Base-by-base conservation (phyloP, 352 stramenopile genomes). In the Phytophthora podocarpi region DNA sequence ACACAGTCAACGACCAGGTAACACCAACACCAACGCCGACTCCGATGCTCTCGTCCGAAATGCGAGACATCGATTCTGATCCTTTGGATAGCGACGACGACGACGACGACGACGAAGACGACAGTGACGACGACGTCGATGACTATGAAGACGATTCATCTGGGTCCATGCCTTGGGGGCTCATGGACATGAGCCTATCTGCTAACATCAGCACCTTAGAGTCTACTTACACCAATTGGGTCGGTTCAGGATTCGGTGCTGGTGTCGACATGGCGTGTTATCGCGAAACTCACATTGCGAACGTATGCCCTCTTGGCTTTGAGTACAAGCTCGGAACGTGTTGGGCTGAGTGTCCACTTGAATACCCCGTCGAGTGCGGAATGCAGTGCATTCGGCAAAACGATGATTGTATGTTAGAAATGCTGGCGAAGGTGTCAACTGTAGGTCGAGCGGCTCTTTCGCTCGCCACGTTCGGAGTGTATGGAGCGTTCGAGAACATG, bases 321-420 rank as follows among this genome's bases (percentile, higher is more conserved):
- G 58, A 75, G 24, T 74, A 82, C 57, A 82, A 80, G 5, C 41
- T 87, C 45, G 72, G 63, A 1, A 85, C 74, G 5, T 90, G 78
- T 49, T 88, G 78, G 78, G 76, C 76, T 0, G 57, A 87, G 45
- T 90, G 81, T 30, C 81, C 81, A 0, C 28, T 89, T 1, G 77
- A 89, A 46, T 90, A 89, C 57, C 81, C 78, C 0, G 78, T 90
- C 13, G 64, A 84, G 48, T 90, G 80, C 43, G 78, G 74, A 42
- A 77, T 84, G 56, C 56, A 64, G 16, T 58, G 56, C 15, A 64
- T 59, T 30, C 46, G 46, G 7, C 46, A 58, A 21, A 90, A 87
- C 41, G 56, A 76, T 10, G 74, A 87, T 27, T 90, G 80, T 49
- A 70, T 67, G 0, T 26, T 73, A 1, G 69, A 80, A 26, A 59